phyloP scores from a whole-genome alignment of 257 asterid species.

The Capsicum rhomboideum region DNA sequence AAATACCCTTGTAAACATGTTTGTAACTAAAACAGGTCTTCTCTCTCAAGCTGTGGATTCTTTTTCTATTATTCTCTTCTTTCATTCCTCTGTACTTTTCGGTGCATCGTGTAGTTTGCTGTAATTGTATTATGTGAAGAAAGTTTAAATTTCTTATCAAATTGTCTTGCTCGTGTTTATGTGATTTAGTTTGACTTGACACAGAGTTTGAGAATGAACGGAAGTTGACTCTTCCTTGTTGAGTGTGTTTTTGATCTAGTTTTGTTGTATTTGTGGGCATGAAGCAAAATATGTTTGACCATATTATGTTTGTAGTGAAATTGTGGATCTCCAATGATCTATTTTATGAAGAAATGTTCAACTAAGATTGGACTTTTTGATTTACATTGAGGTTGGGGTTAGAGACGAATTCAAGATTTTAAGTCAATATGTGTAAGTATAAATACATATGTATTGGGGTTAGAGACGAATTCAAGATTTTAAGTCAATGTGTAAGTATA shows the following conservation, averaged over 20 bases:
- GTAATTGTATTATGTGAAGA: neutral
- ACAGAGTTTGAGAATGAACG: neutral
- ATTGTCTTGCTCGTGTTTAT: neutral
- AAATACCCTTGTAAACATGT: conserved; percentile 2
- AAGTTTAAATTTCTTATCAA: too few species aligned
- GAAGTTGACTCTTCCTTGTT: neutral
- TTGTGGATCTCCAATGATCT: neutral
- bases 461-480: too few species aligned
- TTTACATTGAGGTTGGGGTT: neutral
- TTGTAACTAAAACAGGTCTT: conserved; percentile 2
- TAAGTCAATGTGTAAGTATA: too few species aligned
- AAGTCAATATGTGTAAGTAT: too few species aligned
- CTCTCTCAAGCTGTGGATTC: neutral
- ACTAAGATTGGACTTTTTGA: neutral
- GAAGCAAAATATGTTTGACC: neutral
- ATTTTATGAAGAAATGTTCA: neutral
- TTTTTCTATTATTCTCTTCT: neutral
- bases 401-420: too few species aligned
- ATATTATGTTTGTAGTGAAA: neutral
- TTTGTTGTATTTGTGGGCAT: neutral
- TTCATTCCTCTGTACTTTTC: neutral
- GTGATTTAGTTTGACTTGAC: neutral
- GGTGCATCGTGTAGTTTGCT: neutral
- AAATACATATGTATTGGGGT: too few species aligned
- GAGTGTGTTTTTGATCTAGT: neutral